These are phyloP conservation scores for Sclerotinia glacialis DNA, from an alignment of 2,329 filamentous ascomycete genomes.

Conservation along the genomic window DNA sequence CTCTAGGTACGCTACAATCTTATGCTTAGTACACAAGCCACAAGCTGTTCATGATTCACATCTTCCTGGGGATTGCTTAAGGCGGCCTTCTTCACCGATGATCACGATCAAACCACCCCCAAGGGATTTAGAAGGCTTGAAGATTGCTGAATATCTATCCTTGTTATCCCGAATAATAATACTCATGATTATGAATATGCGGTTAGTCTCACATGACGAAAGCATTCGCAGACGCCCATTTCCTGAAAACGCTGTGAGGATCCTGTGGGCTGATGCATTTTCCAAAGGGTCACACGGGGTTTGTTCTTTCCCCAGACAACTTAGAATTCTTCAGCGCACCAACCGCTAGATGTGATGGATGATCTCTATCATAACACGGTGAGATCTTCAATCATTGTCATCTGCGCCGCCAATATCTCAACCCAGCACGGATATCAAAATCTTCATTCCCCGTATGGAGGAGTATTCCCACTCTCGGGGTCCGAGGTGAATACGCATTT, in stretches of 20 bases:
- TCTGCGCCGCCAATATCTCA: conserved; percentile 7
- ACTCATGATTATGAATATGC: not conserved
- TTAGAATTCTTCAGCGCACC: conserved; percentile 3
- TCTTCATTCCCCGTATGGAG: conserved; percentile 5
- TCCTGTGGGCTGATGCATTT: conserved; percentile 11
- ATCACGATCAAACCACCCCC: conserved; percentile 2
- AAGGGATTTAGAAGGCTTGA: not conserved
- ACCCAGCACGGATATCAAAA: not conserved
- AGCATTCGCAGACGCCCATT: not conserved
- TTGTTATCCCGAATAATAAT: not conserved
- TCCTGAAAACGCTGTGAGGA: conserved; percentile 8
- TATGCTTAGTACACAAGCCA: conserved; percentile 3
- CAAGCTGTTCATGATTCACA: conserved; percentile 13
- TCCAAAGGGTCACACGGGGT: conserved; percentile 1
- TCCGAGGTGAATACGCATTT: not conserved
- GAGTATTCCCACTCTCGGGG: not conserved
- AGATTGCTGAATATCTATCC: conserved; percentile 4
- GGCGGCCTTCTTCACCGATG: conserved; percentile 11
- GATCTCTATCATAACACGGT: conserved; percentile 5
- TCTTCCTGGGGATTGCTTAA: conserved; percentile 18
- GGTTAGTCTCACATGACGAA: conserved; percentile 10
- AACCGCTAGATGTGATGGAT: not conserved
- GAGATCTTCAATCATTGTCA: conserved; percentile 11
- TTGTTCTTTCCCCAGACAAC: conserved; percentile 9
- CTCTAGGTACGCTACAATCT: conserved; percentile 1